phyloP scores from a whole-genome alignment of 2,329 filamentous ascomycete species.

The Neocucurbitaria cava region DNA sequence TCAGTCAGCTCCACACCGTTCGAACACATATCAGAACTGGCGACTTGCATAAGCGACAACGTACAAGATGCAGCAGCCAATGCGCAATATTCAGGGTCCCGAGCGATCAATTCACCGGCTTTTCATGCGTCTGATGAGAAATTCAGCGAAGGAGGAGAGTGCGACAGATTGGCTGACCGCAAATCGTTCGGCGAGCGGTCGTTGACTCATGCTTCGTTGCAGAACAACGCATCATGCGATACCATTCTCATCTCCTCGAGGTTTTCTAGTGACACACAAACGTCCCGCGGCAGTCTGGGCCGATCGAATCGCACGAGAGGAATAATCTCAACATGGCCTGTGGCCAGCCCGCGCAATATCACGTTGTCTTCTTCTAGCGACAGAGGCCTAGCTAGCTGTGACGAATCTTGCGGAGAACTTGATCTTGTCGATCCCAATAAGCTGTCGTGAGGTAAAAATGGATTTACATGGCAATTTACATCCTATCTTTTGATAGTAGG shows the following conservation, averaged over 20 bases:
- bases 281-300: conserved; percentile 26
- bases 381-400: conserved; percentile 21
- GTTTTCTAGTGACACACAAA: conserved; percentile 22
- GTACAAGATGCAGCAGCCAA: conserved; percentile 25
- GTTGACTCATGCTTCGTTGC: conserved; percentile 33
- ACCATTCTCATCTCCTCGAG: conserved; percentile 10
- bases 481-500: conserved; percentile 2
- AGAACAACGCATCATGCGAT: conserved; percentile 33
- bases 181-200: conserved; percentile 23
- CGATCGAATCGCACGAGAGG: conserved; percentile 1
- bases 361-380: conserved; percentile 13
- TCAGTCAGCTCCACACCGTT: conserved; percentile 30
- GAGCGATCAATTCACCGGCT: conserved; percentile 23
- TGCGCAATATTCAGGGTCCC: conserved; percentile 23
- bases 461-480: neutral
- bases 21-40: conserved; percentile 15
- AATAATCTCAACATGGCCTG: neutral
- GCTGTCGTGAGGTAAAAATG: conserved; percentile 12
- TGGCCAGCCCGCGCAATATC: conserved; percentile 13
- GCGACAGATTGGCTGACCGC: conserved; percentile 10
- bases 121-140: conserved; percentile 14
- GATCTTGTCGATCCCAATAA: conserved; percentile 27
- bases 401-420: conserved; percentile 11
- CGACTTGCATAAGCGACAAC: conserved; percentile 30
- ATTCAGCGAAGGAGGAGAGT: conserved; percentile 9